A percentile compares a stretch with the other conserved stretches of the same genome.
phyloP scores from a whole-genome alignment of 2,329 filamentous ascomycete genomes.

The Calonectria henricotiae region DNA sequence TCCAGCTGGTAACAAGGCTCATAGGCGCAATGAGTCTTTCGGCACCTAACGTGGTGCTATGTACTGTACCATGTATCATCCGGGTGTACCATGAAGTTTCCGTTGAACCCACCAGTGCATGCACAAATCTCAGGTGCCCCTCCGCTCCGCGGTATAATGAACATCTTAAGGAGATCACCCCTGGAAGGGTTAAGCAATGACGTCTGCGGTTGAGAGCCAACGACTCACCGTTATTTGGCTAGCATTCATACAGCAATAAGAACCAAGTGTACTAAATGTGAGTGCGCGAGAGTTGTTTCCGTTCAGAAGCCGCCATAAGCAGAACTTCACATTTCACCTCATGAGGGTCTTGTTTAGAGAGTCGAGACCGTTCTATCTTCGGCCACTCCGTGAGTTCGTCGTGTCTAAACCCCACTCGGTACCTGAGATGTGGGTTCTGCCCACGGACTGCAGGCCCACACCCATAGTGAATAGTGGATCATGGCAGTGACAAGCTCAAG shows the following conservation, averaged over 20 bases:
- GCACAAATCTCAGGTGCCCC: conserved; percentile 34
- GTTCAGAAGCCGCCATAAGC: conserved; percentile 40
- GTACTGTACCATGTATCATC: neutral
- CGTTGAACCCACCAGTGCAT: conserved; percentile 36
- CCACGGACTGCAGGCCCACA: conserved; percentile 29
- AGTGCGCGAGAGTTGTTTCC: conserved; percentile 26
- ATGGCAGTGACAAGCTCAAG: conserved; percentile 23
- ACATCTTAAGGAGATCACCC: conserved; percentile 54
- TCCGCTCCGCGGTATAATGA: conserved; percentile 45
- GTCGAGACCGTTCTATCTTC: conserved; percentile 54
- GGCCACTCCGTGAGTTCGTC: conserved; percentile 50
- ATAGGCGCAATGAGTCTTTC: neutral
- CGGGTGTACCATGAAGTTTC: conserved; percentile 34
- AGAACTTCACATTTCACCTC: conserved; percentile 36
- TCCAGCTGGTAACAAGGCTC: conserved; percentile 10
- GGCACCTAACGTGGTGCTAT: conserved; percentile 1
- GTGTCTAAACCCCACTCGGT: conserved; percentile 48
- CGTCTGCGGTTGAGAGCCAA: conserved; percentile 17
- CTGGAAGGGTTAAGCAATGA: conserved; percentile 28
- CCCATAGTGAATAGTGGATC: conserved; percentile 35
- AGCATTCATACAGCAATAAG: conserved; percentile 29
- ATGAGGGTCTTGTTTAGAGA: conserved; percentile 31
- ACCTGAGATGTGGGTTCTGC: conserved; percentile 51
- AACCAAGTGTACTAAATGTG: conserved; percentile 3
- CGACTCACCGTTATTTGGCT: conserved; percentile 4